phyloP scores from a whole-genome alignment of 2,329 filamentous ascomycete species.

The Huntiella abstrusa region DNA sequence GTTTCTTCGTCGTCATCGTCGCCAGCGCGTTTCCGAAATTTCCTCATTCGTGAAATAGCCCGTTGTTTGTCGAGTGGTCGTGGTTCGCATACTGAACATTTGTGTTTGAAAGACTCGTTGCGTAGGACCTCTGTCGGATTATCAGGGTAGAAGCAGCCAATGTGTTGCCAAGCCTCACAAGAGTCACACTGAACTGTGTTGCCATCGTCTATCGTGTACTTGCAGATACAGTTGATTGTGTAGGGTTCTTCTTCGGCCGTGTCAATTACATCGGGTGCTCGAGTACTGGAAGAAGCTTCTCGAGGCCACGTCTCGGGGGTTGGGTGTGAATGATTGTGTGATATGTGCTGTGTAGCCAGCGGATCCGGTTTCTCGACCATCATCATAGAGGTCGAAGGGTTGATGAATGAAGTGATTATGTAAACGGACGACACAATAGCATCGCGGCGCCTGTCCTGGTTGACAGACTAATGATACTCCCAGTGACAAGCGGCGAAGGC shows the following conservation, averaged over 20 bases:
- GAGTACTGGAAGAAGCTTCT: constrained; percentile 20
- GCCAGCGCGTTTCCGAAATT: constrained; percentile 33
- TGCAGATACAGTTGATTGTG: constrained; percentile 96
- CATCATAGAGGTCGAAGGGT: constrained; percentile 25
- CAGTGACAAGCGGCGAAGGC: too few species aligned
- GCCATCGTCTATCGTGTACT: constrained; percentile 85
- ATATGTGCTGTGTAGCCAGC: constrained; percentile 33
- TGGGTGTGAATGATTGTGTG: constrained; percentile 33
- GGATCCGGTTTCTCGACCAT: constrained; percentile 41
- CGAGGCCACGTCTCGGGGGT: constrained; percentile 22
- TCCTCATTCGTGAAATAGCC: constrained; percentile 45
- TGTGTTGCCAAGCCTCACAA: constrained; percentile 97
- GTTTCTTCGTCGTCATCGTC: constrained; percentile 17
- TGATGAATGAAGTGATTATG: constrained; percentile 26
- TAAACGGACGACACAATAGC: constrained; percentile 22
- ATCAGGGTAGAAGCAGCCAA: constrained; percentile 76
- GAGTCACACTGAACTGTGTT: constrained; percentile 91
- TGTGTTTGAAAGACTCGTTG: constrained; percentile 56
- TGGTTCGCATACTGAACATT: constrained; percentile 75
- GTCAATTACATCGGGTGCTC: background rate
- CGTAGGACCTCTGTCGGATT: constrained; percentile 51
- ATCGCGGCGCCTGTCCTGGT: constrained; percentile 32
- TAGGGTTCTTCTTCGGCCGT: constrained; percentile 56
- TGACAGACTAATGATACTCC: too few species aligned
- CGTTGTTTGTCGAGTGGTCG: constrained; percentile 52